Base-by-base conservation (phyloP, 2,329 filamentous ascomycete species). In the Stachybotrys echinatus region DNA sequence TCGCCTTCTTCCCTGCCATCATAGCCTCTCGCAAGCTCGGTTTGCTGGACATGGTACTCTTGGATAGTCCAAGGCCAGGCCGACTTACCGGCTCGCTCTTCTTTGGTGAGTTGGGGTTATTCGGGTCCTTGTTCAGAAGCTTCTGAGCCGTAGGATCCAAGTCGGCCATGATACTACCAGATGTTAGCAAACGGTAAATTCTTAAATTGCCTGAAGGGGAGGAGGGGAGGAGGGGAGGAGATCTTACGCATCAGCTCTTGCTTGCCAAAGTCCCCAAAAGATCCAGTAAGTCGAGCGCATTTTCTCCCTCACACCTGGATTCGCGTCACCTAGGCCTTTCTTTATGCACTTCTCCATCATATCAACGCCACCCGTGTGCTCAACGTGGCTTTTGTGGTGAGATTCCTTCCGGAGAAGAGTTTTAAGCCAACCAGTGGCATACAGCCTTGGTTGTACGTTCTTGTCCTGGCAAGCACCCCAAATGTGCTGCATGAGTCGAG, bases 271-370 rank as follows among this genome's bases (percentile, higher is more conserved):
- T 31, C 74, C 74, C 52, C 84, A 82, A 65, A 92, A 96, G 0
- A 76, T 75, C 94, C 94, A 99, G 67, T 89, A 99, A 0, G 90
- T 89, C 37, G 83, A 80, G 58, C 94, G 83, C 77, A 88, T 92
- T 55, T 83, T 85, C 67, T 96, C 91, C 60, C 94, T 83, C 43
- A 97, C 92, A 23, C 86, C 88, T 7, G 92, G 91, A 61, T 97
- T 96, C 12, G 92, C 78, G 72, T 99, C 94, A 20, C 77, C 77
- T n/a, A 99, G 77, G 1, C 92, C 89, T 65, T 91, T 95, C 66
- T 87, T 91, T 62, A 99, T 82, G 57, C 87, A 89, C 67, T 95
- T 95, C 56, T 95, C 90, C 14, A 95, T 80, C 23, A 89, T 62
- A 12, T 96, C 91, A 19, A 95, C 70, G 4, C 91, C 89, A 40